A percentile compares a stretch with the other conserved stretches of the same genome.
Conservation (phyloP, 176 grass and related monocot species). For the Cymbopogon citratus region DNA sequence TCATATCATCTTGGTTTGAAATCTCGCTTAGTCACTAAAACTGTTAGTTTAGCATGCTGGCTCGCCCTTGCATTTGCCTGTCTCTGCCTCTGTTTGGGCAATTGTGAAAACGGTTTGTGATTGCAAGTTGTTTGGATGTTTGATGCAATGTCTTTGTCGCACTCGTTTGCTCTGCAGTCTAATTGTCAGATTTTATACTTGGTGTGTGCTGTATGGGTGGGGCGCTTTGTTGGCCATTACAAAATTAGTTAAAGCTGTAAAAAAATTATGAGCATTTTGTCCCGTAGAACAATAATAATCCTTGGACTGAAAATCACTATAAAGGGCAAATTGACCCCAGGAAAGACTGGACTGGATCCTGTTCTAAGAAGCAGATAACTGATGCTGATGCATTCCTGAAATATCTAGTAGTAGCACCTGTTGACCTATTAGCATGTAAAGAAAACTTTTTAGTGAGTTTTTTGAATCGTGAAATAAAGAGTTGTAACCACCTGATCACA, state of each 20-base stretch:
- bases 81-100: neutral
- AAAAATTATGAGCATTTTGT: neutral
- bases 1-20: neutral
- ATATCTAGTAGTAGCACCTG: too few species aligned
- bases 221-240: neutral
- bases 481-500: too few species aligned
- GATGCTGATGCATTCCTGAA: too few species aligned
- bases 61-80: neutral
- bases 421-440: too few species aligned
- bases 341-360: too few species aligned
- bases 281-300: neutral
- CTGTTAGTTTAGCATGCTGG: neutral
- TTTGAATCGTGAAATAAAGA: too few species aligned
- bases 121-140: neutral
- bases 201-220: neutral
- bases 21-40: neutral
- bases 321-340: too few species aligned
- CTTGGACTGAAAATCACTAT: neutral
- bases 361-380: too few species aligned
- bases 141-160: neutral
- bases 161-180: neutral
- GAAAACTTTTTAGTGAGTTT: too few species aligned
- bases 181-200: neutral
- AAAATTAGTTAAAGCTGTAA: neutral
- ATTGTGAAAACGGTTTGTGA: neutral